Conservation (phyloP, 805 yeast species). For the Monosporozyma siamensis region DNA sequence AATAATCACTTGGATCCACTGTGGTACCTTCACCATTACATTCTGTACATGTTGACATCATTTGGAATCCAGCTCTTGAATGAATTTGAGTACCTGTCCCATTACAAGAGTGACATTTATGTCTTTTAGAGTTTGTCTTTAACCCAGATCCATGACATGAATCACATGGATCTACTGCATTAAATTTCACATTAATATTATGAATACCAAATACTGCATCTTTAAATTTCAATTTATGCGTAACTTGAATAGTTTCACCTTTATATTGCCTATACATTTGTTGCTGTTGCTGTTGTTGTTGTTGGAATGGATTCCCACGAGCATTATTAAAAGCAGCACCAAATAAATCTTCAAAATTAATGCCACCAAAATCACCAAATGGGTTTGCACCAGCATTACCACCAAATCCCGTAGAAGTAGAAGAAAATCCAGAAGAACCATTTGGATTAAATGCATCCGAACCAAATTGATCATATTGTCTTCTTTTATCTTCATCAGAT, state of each 20-base stretch:
- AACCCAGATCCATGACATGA: constrained; percentile 83
- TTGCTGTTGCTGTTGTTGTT: constrained; percentile 3
- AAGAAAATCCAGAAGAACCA: constrained; percentile 37
- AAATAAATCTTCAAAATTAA: constrained; percentile 57
- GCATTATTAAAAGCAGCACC: constrained; percentile 38
- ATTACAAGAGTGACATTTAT: constrained; percentile 78
- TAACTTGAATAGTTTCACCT: constrained; percentile 81
- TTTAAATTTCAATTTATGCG: constrained; percentile 66
- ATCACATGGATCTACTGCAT: constrained; percentile 64
- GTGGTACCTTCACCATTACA: constrained; percentile 87
- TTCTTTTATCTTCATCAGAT: constrained; percentile 73
- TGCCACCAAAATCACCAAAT: constrained; percentile 37
- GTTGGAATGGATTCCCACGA: background rate
- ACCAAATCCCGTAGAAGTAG: too few species aligned
- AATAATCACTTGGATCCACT: constrained; percentile 57
- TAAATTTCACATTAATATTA: constrained; percentile 54
- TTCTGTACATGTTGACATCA: constrained; percentile 83
- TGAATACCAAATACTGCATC: constrained; percentile 79
- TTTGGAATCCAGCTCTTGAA: constrained; percentile 85
- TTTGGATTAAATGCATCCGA: constrained; percentile 68
- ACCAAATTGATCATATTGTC: constrained; percentile 89
- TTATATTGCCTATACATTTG: constrained; percentile 56
- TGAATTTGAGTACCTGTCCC: constrained; percentile 92
- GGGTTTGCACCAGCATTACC: constrained; percentile 37
- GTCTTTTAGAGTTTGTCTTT: constrained; percentile 57